Evolutionary conservation across 2,329 filamentous ascomycete species (phyloP).

Genomic region (Podosphaera xanthii): DNA sequence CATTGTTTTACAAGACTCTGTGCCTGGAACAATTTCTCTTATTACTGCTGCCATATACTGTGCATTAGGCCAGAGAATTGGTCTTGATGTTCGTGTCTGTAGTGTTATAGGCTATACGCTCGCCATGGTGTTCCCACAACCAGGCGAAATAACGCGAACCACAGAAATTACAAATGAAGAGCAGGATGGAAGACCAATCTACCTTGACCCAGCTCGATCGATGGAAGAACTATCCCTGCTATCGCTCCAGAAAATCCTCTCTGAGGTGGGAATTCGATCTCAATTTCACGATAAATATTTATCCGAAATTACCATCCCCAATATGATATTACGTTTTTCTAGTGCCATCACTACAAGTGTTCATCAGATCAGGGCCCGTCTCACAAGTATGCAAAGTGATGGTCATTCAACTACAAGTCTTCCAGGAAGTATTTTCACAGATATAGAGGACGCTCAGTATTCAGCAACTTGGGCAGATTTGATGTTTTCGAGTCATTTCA

Average conservation of each 20-base stretch:
- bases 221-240: constrained; percentile 39
- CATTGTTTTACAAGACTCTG: constrained; percentile 46
- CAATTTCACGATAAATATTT: constrained; percentile 30
- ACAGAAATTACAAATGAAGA: background rate
- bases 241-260: constrained; percentile 36
- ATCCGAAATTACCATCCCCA: constrained; percentile 35
- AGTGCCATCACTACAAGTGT: constrained; percentile 63
- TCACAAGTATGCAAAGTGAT: constrained; percentile 9
- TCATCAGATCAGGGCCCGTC: constrained; percentile 23
- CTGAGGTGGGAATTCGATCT: constrained; percentile 21
- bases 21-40: constrained; percentile 63
- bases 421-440: constrained; percentile 14
- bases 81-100: constrained; percentile 55
- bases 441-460: constrained; percentile 19
- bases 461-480: constrained; percentile 19
- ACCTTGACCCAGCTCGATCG: constrained; percentile 59
- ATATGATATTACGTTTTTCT: constrained; percentile 52
- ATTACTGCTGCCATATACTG: constrained; percentile 77
- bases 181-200: constrained; percentile 44
- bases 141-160: constrained; percentile 23
- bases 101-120: constrained; percentile 73
- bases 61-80: constrained; percentile 49
- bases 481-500: constrained; percentile 12
- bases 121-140: constrained; percentile 43
- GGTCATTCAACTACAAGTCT: constrained; percentile 16